A percentile compares a stretch with the other conserved stretches of the same genome.
phyloP scores from a whole-genome alignment of 2,329 filamentous ascomycete species.

The Coniochaeta hoffmannii region DNA sequence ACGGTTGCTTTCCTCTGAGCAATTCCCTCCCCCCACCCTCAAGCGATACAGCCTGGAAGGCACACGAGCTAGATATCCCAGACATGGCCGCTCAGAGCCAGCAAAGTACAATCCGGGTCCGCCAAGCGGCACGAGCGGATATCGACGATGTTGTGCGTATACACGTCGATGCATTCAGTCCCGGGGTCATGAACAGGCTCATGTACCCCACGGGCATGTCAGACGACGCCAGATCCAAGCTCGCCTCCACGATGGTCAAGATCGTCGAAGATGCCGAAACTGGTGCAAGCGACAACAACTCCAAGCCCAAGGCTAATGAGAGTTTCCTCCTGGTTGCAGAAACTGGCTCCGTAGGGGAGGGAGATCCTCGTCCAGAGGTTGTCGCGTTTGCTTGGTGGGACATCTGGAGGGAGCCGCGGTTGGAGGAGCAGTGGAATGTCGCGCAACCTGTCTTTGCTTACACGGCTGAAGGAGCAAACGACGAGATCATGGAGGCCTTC shows the following conservation, averaged over 20 bases:
- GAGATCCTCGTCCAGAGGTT: conserved; percentile 13
- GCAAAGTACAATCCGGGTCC: conserved; percentile 12
- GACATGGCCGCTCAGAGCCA: background rate
- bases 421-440: conserved; percentile 18
- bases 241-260: conserved; percentile 10
- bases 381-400: conserved; percentile 22
- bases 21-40: too few relatives aligned
- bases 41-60: too few relatives aligned
- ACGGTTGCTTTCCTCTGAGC: too few relatives aligned
- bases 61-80: too few relatives aligned
- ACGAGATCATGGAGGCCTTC: conserved; percentile 16
- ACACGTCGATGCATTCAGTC: conserved; percentile 14
- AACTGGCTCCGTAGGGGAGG: conserved; percentile 10
- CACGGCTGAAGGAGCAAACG: conserved; percentile 13
- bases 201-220: conserved; percentile 16
- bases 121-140: conserved; percentile 15
- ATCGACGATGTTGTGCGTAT: conserved; percentile 10
- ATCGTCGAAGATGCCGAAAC: background rate
- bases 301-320: conserved; percentile 3
- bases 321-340: conserved; percentile 18
- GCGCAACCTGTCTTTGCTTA: conserved; percentile 9
- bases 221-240: conserved; percentile 9
- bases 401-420: conserved; percentile 12
- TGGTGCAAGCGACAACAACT: background rate
- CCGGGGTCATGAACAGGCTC: conserved; percentile 14